Base-by-base conservation (phyloP, 2,329 filamentous ascomycete species). In the Colletotrichum lentis region DNA sequence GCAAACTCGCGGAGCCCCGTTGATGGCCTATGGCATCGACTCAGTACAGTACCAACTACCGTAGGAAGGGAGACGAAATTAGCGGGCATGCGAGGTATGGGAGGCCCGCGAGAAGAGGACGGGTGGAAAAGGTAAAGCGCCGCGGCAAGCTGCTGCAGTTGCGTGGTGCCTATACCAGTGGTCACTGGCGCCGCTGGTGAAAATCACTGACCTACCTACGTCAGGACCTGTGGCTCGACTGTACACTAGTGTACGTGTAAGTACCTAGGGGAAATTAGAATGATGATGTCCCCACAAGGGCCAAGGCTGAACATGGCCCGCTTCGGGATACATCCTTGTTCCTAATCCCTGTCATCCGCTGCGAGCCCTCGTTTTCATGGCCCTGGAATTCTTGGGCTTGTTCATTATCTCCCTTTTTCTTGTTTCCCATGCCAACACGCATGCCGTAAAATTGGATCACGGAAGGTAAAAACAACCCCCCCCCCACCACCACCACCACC, bases 151-250 rank as follows among this genome's bases (percentile, higher is more conserved):
- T 31, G 41, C 54, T 56, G 39, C n/a, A 11, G 18, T 27, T 43
- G 39, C 11, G 16, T 31, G 47, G 14, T n/a, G 4, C n/a, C n/a
- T n/a, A n/a, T n/a, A n/a, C n/a, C 27, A 35, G 27, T 35, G 18
- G 31, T 35, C 31, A 35, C 31, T 35, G 31, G 31, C 31, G 7
- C 2, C 7, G 31, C 31, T 35, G 8, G 31, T 27, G 49, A 59
- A 55, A 65, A 62, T 60, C 55, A n/a, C n/a, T n/a, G n/a, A n/a
- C n/a, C n/a, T n/a, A 56, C 56, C 65, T 68, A 68, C 65, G 65
- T 68, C 62, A 68, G 65, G 62, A 56, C 55, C 59, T 60, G 62
- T 61, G 55, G 65, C 56, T 47, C 53, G 53, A 35, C 8, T 35
- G 31, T n/a, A n/a, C n/a, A n/a, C n/a, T n/a, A n/a, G n/a, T n/a